Conservation (phyloP, 768 basidiomycete genomes). For the Termitomyces sp. region DNA sequence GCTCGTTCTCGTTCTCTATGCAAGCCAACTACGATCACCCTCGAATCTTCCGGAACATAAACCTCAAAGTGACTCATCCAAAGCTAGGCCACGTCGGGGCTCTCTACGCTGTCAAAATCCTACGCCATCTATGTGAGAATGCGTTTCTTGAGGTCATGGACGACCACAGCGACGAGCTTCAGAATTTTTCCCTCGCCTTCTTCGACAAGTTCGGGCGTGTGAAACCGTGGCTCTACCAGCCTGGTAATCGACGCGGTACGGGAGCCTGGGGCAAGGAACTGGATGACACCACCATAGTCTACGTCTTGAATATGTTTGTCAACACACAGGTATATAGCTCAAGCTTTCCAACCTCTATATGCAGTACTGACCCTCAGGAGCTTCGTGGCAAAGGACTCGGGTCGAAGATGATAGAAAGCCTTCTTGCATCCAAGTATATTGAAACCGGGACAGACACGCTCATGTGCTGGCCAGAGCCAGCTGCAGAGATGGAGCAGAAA, state of each 20-base stretch:
- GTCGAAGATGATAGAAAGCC: constrained; percentile 14
- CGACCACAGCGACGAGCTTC: constrained; percentile 24
- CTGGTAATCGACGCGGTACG: constrained; percentile 23
- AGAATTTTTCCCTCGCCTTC: constrained; percentile 19
- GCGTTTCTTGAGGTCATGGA: constrained; percentile 21
- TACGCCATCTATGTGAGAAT: constrained; percentile 1
- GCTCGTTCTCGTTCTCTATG: neutral
- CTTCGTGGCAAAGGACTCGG: constrained; percentile 16
- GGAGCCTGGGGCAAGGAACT: constrained; percentile 26
- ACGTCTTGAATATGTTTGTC: constrained; percentile 20
- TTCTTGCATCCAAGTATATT: constrained; percentile 15
- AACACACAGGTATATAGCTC: neutral
- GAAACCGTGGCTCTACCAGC: constrained; percentile 18
- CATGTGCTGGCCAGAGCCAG: constrained; percentile 21
- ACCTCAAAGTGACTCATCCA: constrained; percentile 5
- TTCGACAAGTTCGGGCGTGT: constrained; percentile 24
- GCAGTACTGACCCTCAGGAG: neutral
- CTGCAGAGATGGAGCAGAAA: neutral
- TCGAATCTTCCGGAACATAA: constrained; percentile 1
- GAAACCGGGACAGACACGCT: constrained; percentile 10
- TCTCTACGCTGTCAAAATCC: constrained; percentile 9
- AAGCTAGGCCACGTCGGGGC: constrained; percentile 6
- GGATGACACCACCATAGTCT: constrained; percentile 20
- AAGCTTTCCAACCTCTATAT: neutral
- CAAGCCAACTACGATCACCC: constrained; percentile 6